These are phyloP conservation scores for Geosiphon pyriformis DNA, from an alignment of 192 early-diverging fungal genomes.

Conservation along the genomic window DNA sequence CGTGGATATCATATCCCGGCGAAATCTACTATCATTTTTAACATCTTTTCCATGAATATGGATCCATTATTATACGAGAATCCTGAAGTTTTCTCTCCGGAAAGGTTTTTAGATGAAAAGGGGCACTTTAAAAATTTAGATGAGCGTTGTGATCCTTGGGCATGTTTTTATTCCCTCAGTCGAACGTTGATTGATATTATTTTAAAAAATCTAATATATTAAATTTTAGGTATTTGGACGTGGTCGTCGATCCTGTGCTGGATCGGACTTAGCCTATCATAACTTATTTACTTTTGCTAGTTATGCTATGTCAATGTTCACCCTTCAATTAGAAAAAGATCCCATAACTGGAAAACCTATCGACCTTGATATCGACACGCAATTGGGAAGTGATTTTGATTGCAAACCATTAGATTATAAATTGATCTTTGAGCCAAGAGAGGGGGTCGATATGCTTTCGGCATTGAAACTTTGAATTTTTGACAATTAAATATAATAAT, in stretches of 20 bases:
- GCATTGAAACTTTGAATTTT: no score
- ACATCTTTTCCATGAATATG: neutral
- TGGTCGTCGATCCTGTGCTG: neutral
- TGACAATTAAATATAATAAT: no score
- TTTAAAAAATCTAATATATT: neutral
- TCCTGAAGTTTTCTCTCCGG: conserved; percentile 3
- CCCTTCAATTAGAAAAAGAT: neutral
- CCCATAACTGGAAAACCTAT: neutral
- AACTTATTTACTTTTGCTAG: neutral
- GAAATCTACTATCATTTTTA: neutral
- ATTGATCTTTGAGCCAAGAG: neutral
- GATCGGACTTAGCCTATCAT: neutral
- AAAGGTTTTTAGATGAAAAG: conserved; percentile 1
- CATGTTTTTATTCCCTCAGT: neutral
- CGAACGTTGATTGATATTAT: neutral
- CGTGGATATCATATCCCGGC: conserved; percentile 4
- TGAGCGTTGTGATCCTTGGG: conserved; percentile 8
- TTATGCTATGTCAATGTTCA: neutral
- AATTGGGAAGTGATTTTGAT: neutral
- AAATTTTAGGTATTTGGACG: neutral
- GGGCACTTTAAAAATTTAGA: conserved; percentile 5
- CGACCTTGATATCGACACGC: neutral
- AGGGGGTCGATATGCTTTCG: neutral
- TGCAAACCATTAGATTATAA: neutral
- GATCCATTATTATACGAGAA: neutral